Percentiles rank a stretch among this genome's conserved stretches.
phyloP scores from a whole-genome alignment of 169 alveolate species.

The Ichthyophthirius multifiliis region DNA sequence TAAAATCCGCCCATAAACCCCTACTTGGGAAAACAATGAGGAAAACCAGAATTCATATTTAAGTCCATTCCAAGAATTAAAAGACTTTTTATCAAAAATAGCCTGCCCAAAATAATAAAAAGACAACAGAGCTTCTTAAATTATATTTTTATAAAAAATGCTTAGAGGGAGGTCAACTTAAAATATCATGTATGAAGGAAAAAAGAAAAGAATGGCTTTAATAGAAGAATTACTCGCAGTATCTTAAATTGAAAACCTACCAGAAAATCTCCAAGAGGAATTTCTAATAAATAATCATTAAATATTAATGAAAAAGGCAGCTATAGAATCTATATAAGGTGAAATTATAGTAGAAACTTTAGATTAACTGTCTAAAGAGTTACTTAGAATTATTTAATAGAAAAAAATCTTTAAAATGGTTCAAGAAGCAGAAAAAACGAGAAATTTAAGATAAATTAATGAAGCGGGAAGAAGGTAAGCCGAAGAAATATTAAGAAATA shows the following conservation, averaged over 20 bases:
- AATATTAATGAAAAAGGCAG: slow-evolving; percentile 84
- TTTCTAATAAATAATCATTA: slow-evolving; percentile 55
- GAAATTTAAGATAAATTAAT: slow-evolving; percentile 91
- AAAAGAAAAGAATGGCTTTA: slow-evolving; percentile 29
- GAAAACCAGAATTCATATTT: too few relatives aligned
- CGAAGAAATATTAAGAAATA: slow-evolving; percentile 88
- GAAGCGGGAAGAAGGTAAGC: slow-evolving; percentile 95
- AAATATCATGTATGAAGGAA: slow-evolving; percentile 90
- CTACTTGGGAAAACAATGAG: slow-evolving; percentile 43
- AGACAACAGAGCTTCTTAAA: slow-evolving; percentile 70
- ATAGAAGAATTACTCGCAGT: slow-evolving; percentile 88
- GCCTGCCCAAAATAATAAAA: slow-evolving; percentile 30
- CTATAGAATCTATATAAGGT: slow-evolving; percentile 85
- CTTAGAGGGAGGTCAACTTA: slow-evolving; percentile 91
- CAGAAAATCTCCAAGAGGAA: slow-evolving; percentile 43
- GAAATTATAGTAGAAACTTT: slow-evolving; percentile 85
- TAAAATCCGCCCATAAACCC: slow-evolving; percentile 63
- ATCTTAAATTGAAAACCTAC: slow-evolving; percentile 67
- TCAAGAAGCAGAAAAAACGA: slow-evolving; percentile 90
- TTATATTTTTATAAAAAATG: slow-evolving; percentile 85
- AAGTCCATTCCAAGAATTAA: slow-evolving; percentile 30
- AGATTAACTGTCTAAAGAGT: slow-evolving; percentile 90
- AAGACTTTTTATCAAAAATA: slow-evolving; percentile 22
- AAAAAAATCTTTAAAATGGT: slow-evolving; percentile 89
- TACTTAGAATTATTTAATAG: slow-evolving; percentile 85